Evolutionary conservation across 2,329 filamentous ascomycete genomes (phyloP), one percentile per base, ranked within the genome.

Genomic region (Cadophora luteo-olivacea): DNA sequence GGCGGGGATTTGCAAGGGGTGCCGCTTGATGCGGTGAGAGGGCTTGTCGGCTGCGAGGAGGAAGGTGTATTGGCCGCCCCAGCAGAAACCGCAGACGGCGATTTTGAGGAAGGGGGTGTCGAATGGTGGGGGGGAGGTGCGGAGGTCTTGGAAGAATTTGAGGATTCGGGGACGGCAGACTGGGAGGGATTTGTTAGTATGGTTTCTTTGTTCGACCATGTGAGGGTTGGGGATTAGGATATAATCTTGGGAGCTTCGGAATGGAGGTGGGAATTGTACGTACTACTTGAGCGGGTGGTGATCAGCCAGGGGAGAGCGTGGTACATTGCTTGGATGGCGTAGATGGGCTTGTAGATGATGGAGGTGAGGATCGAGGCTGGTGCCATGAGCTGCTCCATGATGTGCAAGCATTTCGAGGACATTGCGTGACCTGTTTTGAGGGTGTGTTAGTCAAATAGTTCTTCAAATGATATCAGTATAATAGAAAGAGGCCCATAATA

Each of bases 21-120:
- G 68, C 16, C 72, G 51, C 48, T 63, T 49, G 65, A 73, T 68
- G 3, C 75, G 66, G 8, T 73, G 72, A 29, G 72, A 72, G 1
- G 75, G 73, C 5, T 78, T 73, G 69, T 81, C 79, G 19, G 82
- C 80, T 12, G 82, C 79, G 3, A 89, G 81, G n/a, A 82, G 75
- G 9, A 87, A 75, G 2, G 82, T 78, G 71, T 88, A 83, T 69
- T 85, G 85, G 29, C 86, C 88, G 29, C 88, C 88, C 87, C 87
- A 90, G 80, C 87, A 90, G 79, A 88, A 90, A 0, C 88, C 89
- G 0, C 85, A 85, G 0, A 81, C 84, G 25, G 83, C 86, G 57
- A 89, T 77, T 66, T 81, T 82, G 7, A 81, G 74, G 16, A 74
- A 67, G 22, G 75, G 67, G n/a, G 76, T 74, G 65, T 64, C 62